Percentiles rank a stretch among this genome's conserved stretches.
phyloP scores from a whole-genome alignment of 805 yeast species.

The Schwanniomyces vanrijiae region DNA sequence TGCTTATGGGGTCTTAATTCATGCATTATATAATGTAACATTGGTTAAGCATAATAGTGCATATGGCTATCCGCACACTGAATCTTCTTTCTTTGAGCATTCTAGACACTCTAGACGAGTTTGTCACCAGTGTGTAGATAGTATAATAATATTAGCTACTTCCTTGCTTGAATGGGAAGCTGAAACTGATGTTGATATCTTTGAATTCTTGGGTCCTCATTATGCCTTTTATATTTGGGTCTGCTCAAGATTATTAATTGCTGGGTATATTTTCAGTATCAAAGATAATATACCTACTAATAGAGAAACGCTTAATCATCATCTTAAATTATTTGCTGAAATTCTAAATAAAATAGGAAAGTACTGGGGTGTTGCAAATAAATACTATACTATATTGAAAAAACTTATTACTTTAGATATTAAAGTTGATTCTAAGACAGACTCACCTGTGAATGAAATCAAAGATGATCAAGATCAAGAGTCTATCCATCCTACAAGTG shows the following conservation, averaged over 20 bases:
- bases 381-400: slow-evolving; percentile 17
- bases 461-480: slow-evolving; percentile 4
- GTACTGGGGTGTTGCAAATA: slow-evolving; percentile 15
- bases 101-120: slow-evolving; percentile 11
- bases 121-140: slow-evolving; percentile 11
- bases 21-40: slow-evolving; percentile 14
- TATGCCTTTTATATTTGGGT: slow-evolving; percentile 19
- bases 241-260: slow-evolving; percentile 14
- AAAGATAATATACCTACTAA: background rate
- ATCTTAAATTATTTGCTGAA: slow-evolving; percentile 9
- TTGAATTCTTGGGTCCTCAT: slow-evolving; percentile 14
- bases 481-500: background rate
- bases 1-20: slow-evolving; percentile 11
- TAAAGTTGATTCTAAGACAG: slow-evolving; percentile 1
- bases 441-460: slow-evolving; percentile 8
- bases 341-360: slow-evolving; percentile 11
- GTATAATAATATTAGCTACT: slow-evolving; percentile 8
- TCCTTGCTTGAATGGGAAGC: slow-evolving; percentile 6
- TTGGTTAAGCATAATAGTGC: slow-evolving; percentile 14
- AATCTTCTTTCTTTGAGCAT: slow-evolving; percentile 11
- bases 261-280: slow-evolving; percentile 1
- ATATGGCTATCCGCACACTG: slow-evolving; percentile 13
- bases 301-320: background rate
- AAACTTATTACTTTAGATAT: slow-evolving; percentile 9
- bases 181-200: slow-evolving; percentile 5